These are phyloP conservation scores for Collariella sp. DNA, from an alignment of 495 filamentous ascomycete species.

Conservation along the genomic window DNA sequence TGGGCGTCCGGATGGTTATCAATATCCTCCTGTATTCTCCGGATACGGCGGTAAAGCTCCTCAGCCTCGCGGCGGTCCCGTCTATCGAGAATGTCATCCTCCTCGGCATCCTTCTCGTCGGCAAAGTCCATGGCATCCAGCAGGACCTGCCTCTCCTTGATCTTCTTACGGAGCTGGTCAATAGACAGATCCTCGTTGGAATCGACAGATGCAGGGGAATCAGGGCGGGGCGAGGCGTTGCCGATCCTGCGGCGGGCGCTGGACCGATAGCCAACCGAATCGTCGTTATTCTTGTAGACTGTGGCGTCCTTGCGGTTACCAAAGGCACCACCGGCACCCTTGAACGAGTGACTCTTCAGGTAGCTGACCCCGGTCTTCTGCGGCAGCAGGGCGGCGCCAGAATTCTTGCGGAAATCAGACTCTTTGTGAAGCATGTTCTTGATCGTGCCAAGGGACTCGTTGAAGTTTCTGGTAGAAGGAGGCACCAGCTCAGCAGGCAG, in stretches of 20 bases:
- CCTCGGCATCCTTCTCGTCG: conserved; percentile 80
- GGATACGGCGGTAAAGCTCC: conserved; percentile 84
- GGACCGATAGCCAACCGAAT: conserved; percentile 81
- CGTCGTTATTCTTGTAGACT: conserved; percentile 92
- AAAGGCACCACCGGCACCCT: conserved; percentile 35
- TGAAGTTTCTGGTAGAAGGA: conserved; percentile 90
- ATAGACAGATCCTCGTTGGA: conserved; percentile 73
- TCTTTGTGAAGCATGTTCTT: conserved; percentile 88
- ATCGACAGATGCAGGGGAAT: conserved; percentile 60
- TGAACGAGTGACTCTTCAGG: conserved; percentile 91
- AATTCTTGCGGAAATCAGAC: conserved; percentile 73
- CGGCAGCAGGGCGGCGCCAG: conserved; percentile 77
- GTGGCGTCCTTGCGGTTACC: conserved; percentile 82
- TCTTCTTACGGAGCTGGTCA: conserved; percentile 85
- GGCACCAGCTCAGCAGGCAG: conserved; percentile 91
- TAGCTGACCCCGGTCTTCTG: conserved; percentile 98
- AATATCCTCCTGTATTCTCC: conserved; percentile 95
- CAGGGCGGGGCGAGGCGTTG: conserved; percentile 65
- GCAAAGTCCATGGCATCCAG: conserved; percentile 97
- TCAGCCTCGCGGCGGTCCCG: conserved; percentile 87
- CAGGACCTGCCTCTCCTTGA: conserved; percentile 89
- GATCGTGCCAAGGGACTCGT: conserved; percentile 83
- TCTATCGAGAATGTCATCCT: conserved; percentile 86
- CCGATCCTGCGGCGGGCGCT: conserved; percentile 82
- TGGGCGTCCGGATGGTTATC: conserved; percentile 79